phyloP scores from a whole-genome alignment of 164 flowering plant genomes.

The Stephania yunnanensis region DNA sequence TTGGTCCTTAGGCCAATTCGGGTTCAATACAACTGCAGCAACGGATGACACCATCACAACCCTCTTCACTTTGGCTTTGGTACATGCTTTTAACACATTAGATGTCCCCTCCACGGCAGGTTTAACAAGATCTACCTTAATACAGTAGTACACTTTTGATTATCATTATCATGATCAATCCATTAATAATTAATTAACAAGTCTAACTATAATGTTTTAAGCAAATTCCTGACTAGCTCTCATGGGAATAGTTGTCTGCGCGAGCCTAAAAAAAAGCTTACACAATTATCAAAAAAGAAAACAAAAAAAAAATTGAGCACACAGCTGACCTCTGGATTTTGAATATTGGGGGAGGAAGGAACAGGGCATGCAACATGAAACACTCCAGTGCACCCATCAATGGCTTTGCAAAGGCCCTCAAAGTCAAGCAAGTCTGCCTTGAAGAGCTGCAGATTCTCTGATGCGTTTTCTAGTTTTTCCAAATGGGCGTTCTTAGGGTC shows the following conservation, averaged over 20 bases:
- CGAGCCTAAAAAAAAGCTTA: no score
- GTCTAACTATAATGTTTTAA: no score
- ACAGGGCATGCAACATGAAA: constrained; percentile 43
- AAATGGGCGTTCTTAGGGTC: constrained; percentile 49
- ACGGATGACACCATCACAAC: constrained; percentile 44
- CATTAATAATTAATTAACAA: no score
- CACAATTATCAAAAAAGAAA: no score
- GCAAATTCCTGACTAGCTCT: no score
- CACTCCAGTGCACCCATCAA: constrained; percentile 53
- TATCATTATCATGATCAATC: no score
- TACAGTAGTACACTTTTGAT: background rate
- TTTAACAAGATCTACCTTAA: constrained; percentile 42
- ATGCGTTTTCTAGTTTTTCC: constrained; percentile 35
- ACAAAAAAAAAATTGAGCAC: no score
- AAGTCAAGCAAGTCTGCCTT: constrained; percentile 54
- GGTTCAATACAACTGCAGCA: constrained; percentile 37
- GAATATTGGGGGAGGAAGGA: background rate
- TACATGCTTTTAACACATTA: constrained; percentile 44
- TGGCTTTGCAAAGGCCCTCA: constrained; percentile 33
- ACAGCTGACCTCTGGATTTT: constrained; percentile 24
- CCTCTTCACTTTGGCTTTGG: constrained; percentile 38
- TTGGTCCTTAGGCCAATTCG: constrained; percentile 37
- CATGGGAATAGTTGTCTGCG: no score
- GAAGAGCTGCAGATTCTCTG: constrained; percentile 43
- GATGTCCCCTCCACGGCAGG: constrained; percentile 54